A percentile compares a stretch with the other conserved stretches of the same genome.
Conservation (phyloP, 495 filamentous ascomycete genomes). For the Antarctomyces pellizariae region DNA sequence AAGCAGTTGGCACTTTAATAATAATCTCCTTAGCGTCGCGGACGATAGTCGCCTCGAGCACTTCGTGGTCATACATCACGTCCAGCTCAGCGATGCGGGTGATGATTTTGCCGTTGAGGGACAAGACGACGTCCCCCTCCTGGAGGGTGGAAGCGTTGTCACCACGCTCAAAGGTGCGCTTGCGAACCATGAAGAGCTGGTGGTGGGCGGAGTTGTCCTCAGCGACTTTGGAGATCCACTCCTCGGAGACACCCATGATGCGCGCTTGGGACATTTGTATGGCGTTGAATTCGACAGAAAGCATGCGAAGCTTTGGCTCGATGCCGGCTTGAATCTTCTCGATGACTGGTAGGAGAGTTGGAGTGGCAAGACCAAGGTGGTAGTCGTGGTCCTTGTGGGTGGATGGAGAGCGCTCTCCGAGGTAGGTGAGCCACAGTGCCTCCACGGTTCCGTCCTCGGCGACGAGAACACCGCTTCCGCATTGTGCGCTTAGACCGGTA, state of each 20-base stretch:
- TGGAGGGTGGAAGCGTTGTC: constrained; percentile 53
- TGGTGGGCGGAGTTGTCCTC: constrained; percentile 71
- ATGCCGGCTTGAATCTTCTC: constrained; percentile 60
- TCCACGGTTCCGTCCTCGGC: constrained; percentile 79
- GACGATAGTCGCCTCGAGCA: constrained; percentile 69
- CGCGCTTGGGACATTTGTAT: constrained; percentile 96
- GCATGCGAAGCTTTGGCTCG: constrained; percentile 59
- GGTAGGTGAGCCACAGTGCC: constrained; percentile 87
- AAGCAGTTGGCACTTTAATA: constrained; percentile 63
- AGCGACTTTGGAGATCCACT: constrained; percentile 82
- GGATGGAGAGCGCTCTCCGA: constrained; percentile 62
- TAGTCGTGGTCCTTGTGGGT: constrained; percentile 87
- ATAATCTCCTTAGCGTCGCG: constrained; percentile 58
- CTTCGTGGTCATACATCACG: constrained; percentile 79
- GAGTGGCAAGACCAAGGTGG: constrained; percentile 79
- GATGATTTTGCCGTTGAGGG: constrained; percentile 74
- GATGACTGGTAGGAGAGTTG: constrained; percentile 64
- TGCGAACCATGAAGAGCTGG: constrained; percentile 96
- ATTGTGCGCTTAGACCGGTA: constrained; percentile 70
- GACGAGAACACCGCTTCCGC: constrained; percentile 83
- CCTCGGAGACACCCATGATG: constrained; percentile 89
- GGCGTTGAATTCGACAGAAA: constrained; percentile 82
- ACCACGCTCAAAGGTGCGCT: constrained; percentile 33
- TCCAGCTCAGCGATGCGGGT: constrained; percentile 84
- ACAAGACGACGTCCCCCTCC: constrained; percentile 85